Conservation (phyloP, 352 stramenopile species). For the Pythium insidiosum region DNA sequence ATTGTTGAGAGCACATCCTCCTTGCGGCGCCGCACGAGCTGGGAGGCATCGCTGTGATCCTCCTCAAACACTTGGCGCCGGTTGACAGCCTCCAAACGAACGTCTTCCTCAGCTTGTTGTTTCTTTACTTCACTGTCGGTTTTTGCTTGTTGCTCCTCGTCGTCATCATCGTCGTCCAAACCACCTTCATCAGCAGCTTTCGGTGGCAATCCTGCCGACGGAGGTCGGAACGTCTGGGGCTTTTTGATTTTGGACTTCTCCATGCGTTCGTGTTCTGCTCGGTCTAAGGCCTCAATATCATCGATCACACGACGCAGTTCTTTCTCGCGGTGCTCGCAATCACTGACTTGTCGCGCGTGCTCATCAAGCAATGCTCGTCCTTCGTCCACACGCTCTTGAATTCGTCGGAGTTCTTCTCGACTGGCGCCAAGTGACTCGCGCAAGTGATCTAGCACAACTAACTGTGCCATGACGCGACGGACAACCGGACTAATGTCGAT, state of each 20-base stretch:
- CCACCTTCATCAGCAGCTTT: neutral
- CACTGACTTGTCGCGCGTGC: conserved; percentile 14
- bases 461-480: conserved; percentile 40
- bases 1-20: conserved; percentile 41
- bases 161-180: conserved; percentile 2
- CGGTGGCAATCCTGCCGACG: conserved; percentile 14
- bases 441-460: conserved; percentile 44
- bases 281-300: conserved; percentile 56
- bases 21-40: conserved; percentile 22
- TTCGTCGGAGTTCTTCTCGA: conserved; percentile 14
- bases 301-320: conserved; percentile 46
- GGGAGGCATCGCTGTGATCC: conserved; percentile 13
- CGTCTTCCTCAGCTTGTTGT: conserved; percentile 5
- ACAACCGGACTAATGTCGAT: conserved; percentile 60
- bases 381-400: conserved; percentile 14
- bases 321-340: conserved; percentile 13
- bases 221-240: conserved; percentile 21
- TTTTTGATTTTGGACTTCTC: conserved; percentile 52
- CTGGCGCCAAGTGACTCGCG: conserved; percentile 15
- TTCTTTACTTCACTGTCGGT: neutral
- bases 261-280: conserved; percentile 42
- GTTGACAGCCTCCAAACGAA: too few species aligned
- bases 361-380: conserved; percentile 4
- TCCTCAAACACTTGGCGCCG: conserved; percentile 37
- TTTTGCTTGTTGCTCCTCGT: conserved; percentile 10